Conservation (phyloP, 2,329 filamentous ascomycete species). For the Trichothecium roseum region DNA sequence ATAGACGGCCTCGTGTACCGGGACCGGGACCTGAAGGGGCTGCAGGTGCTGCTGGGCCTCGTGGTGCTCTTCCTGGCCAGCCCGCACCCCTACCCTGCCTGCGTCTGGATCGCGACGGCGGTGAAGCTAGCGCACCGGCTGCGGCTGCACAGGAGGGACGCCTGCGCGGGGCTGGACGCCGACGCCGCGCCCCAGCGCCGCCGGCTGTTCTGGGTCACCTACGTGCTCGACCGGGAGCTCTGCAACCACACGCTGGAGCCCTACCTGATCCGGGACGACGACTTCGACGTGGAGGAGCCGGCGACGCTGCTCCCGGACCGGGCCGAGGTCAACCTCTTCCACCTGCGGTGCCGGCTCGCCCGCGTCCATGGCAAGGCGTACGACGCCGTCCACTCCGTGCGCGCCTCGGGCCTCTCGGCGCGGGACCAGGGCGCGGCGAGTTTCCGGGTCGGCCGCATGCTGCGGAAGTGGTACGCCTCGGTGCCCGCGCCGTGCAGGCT, state of each 20-base stretch:
- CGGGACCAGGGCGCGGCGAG: neutral
- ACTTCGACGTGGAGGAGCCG: slow-evolving; percentile 1
- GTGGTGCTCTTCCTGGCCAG: neutral
- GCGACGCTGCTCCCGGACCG: neutral
- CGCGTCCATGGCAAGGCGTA: slow-evolving; percentile 5
- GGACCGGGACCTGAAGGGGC: slow-evolving; percentile 1
- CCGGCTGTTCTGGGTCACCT: slow-evolving; percentile 1
- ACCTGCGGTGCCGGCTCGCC: slow-evolving; percentile 3
- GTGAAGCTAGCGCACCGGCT: slow-evolving; percentile 1
- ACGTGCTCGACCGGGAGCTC: slow-evolving; percentile 2
- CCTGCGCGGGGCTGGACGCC: neutral
- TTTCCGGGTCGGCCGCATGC: neutral
- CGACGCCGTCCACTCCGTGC: slow-evolving; percentile 1
- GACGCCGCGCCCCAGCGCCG: neutral
- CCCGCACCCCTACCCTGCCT: slow-evolving; percentile 1
- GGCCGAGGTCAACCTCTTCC: slow-evolving; percentile 4
- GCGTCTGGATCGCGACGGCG: slow-evolving; percentile 2
- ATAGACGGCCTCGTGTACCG: slow-evolving; percentile 1
- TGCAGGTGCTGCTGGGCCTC: slow-evolving; percentile 1
- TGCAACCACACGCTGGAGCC: slow-evolving; percentile 3
- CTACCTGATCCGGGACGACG: slow-evolving; percentile 2
- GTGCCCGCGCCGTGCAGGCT: neutral
- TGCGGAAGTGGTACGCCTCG: neutral
- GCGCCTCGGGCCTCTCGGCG: neutral
- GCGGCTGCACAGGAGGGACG: neutral